Conservation (phyloP, 139 green algal genomes). For the Chlorella sp. region DNA sequence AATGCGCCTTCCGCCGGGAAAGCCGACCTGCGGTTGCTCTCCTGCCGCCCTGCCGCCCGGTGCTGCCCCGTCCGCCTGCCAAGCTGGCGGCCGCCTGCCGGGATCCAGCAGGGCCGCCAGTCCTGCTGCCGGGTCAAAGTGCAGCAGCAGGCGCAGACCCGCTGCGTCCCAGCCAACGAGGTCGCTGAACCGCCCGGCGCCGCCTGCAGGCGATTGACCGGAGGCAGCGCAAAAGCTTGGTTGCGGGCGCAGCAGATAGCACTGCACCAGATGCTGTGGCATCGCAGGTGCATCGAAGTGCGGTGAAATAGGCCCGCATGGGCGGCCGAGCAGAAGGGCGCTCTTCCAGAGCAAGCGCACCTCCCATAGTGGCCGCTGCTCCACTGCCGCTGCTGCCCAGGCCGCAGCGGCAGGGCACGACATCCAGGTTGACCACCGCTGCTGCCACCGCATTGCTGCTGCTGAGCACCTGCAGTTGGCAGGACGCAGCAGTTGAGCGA, state of each 20-base stretch:
- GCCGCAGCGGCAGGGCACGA: not conserved
- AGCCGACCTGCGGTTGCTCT: not conserved
- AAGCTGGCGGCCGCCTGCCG: not conserved
- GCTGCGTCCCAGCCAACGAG: not conserved
- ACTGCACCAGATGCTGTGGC: not conserved
- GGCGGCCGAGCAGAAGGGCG: no score
- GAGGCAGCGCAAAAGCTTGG: no score
- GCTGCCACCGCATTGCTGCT: slow-evolving; percentile 7
- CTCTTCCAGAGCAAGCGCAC: not conserved
- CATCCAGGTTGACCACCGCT: slow-evolving; percentile 10
- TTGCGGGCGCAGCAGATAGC: no score
- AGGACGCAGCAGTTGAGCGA: no score
- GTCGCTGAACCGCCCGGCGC: not conserved
- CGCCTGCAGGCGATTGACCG: not conserved
- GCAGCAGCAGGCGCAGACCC: not conserved
- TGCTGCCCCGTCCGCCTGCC: no score
- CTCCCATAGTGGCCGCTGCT: not conserved
- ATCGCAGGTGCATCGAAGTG: not conserved
- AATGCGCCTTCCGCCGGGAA: not conserved
- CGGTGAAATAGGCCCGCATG: no score
- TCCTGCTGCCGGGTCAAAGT: slow-evolving; percentile 2
- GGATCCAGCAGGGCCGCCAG: not conserved
- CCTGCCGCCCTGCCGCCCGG: not conserved
- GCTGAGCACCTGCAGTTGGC: not conserved
- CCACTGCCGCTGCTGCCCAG: not conserved